A percentile compares a stretch with the other conserved stretches of the same genome.
Conservation (phyloP, 306 rosid species). For the Styphnolobium japonicum region DNA sequence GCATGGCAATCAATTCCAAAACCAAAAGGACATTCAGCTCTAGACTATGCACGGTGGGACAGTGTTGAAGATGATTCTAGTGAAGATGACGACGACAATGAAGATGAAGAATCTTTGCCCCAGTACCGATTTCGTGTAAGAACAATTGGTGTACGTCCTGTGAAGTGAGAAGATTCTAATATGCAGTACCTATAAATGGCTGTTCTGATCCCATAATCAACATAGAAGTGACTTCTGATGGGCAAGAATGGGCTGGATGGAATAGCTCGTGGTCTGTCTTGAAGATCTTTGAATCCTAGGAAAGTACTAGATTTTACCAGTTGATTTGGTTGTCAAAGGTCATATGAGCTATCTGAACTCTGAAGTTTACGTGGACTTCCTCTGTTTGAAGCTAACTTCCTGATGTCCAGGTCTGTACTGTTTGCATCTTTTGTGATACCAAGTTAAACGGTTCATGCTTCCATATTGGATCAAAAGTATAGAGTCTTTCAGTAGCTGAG, state of each 20-base stretch:
- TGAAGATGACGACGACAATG: constrained; percentile 59
- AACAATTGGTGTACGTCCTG: constrained; percentile 75
- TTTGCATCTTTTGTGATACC: constrained; percentile 16
- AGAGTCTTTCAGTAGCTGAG: not conserved
- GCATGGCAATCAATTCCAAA: constrained; percentile 95
- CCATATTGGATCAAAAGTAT: not conserved
- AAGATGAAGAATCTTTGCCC: constrained; percentile 70
- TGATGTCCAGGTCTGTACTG: not conserved
- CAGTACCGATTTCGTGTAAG: constrained; percentile 77
- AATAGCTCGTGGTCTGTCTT: constrained; percentile 21
- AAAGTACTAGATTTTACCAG: not conserved
- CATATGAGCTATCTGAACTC: constrained; percentile 3
- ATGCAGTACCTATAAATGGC: not conserved
- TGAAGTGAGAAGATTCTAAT: constrained; percentile 47
- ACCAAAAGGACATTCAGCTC: constrained; percentile 90
- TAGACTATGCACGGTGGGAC: constrained; percentile 93
- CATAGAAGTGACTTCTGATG: not conserved
- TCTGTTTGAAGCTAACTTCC: constrained; percentile 6
- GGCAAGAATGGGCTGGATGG: not conserved
- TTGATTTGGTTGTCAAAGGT: not conserved
- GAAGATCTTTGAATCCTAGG: constrained; percentile 1
- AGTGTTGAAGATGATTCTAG: constrained; percentile 90
- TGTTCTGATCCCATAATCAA: constrained; percentile 12
- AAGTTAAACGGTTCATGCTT: constrained; percentile 15
- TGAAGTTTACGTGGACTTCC: not conserved